A percentile compares a stretch with the other conserved stretches of the same genome.
Conservation (phyloP, 2,329 filamentous ascomycete genomes). For the Aspergillus spinulosporus region DNA sequence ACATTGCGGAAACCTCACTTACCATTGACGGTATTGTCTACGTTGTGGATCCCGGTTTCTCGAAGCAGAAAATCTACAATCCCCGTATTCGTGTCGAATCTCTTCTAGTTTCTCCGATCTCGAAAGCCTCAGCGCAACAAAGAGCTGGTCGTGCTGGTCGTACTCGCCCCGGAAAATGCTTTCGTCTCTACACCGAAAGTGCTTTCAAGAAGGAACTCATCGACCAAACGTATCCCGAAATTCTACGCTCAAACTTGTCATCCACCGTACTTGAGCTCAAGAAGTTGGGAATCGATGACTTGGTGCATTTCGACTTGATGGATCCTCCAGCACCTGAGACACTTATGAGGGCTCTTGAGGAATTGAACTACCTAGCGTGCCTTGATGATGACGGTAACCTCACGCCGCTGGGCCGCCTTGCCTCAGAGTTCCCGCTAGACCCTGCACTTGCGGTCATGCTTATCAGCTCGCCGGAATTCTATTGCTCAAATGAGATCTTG, state of each 20-base stretch:
- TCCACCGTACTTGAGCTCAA: slow-evolving; percentile 96
- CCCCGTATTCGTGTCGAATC: slow-evolving; percentile 95
- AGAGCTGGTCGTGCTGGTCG: slow-evolving; percentile 98
- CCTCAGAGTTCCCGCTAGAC: slow-evolving; percentile 94
- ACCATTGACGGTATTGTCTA: slow-evolving; percentile 99
- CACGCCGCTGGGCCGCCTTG: slow-evolving; percentile 78
- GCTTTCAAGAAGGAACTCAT: slow-evolving; percentile 98
- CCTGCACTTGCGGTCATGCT: slow-evolving; percentile 95
- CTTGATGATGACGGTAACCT: slow-evolving; percentile 95
- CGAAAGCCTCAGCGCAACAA: slow-evolving; percentile 95
- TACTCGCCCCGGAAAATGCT: slow-evolving; percentile 97
- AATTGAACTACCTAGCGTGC: slow-evolving; percentile 95
- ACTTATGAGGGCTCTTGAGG: slow-evolving; percentile 94
- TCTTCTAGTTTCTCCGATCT: slow-evolving; percentile 94
- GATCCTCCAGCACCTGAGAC: slow-evolving; percentile 97
- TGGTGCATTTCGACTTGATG: slow-evolving; percentile 99
- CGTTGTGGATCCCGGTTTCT: slow-evolving; percentile 98
- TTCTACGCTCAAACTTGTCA: slow-evolving; percentile 88
- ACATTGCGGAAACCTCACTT: slow-evolving; percentile 95
- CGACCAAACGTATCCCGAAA: slow-evolving; percentile 94
- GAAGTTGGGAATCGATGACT: slow-evolving; percentile 91
- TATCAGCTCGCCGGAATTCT: slow-evolving; percentile 95
- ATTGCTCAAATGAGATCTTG: slow-evolving; percentile 97
- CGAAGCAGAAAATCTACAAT: slow-evolving; percentile 99
- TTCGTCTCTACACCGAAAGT: slow-evolving; percentile 89